A percentile compares a stretch with the other conserved stretches of the same genome.
phyloP scores from a whole-genome alignment of 2,329 filamentous ascomycete genomes.

The Sclerotinia glacialis region DNA sequence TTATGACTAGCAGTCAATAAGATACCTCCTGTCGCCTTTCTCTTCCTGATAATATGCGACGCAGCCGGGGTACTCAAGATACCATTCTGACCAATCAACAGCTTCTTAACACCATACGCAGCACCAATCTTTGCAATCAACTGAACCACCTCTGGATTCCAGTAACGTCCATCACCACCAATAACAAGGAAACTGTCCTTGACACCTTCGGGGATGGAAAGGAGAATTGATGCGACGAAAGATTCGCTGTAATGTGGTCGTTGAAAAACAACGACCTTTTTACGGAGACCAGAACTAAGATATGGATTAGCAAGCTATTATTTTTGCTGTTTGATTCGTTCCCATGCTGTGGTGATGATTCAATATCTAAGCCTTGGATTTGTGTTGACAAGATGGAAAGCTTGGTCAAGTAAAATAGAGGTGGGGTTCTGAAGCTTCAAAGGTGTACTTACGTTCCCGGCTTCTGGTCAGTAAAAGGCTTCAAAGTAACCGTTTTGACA shows the following conservation, averaged over 20 bases:
- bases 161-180: constrained; percentile 94
- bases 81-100: constrained; percentile 91
- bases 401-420: background rate
- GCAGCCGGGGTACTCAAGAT: constrained; percentile 96
- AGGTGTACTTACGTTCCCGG: constrained; percentile 82
- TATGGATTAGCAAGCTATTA: constrained; percentile 20
- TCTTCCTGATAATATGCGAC: constrained; percentile 91
- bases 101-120: constrained; percentile 98
- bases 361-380: background rate
- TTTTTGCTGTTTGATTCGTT: too few relatives aligned
- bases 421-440: constrained; percentile 26
- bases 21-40: constrained; percentile 93
- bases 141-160: constrained; percentile 95
- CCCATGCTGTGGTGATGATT: background rate
- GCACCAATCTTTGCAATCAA: constrained; percentile 95
- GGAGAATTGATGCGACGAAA: constrained; percentile 89
- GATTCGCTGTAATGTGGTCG: constrained; percentile 93
- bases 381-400: background rate
- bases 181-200: constrained; percentile 85
- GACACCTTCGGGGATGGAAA: constrained; percentile 92
- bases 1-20: constrained; percentile 97
- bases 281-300: constrained; percentile 87
- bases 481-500: constrained; percentile 75
- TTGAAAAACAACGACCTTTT: constrained; percentile 98
- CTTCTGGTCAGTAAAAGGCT: constrained; percentile 93